Base-by-base conservation (phyloP, 768 basidiomycete species). In the Pleurotus ostreatus region DNA sequence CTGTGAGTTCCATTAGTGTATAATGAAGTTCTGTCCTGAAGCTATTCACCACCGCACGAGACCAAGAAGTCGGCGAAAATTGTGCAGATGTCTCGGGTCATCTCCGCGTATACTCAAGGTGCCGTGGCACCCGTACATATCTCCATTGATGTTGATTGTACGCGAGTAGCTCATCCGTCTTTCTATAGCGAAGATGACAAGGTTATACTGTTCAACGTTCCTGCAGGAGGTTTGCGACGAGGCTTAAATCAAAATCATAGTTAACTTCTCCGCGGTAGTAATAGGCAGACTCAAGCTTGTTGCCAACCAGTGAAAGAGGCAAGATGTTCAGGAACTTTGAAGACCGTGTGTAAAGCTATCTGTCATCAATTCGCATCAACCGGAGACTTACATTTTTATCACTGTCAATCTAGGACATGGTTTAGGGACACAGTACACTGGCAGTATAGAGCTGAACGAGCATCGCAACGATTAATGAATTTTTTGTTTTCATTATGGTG, bases 121-220 rank as follows among this genome's bases (percentile, higher is more conserved):
- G 30, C 30, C 30, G 30, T 34, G 30, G 30, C 30, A 34, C 30
- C 30, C 30, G 30, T 9, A 34, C 30, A 34, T 34, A 34, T 15
- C 46, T 23, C 23, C 22, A 47, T 15, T 47, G 20, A 44, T 22
- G 41, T 47, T 37, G 49, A 26, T 51, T 34, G 49, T n/a, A 12
- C 49, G 16, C 13, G 38, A 51, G 37, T 54, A 47, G 39, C 25
- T 55, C 49, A 41, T 22, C 54, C 56, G 49, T 37, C 51, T 16
- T 56, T 41, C 56, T 54, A 55, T 51, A 45, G 37, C 37, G 46
- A 56, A 56, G 55, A 59, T 11, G 20, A n/a, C n/a, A 44, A 44
- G 41, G 30, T 34, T 34, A 34, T 34, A 34, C 30, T 34, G 11
- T 34, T 34, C 30, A 34, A 34, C 30, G 30, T 11, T 34, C 30